phyloP scores from a whole-genome alignment of 805 yeast species.

The Phaffomyces antillensis region DNA sequence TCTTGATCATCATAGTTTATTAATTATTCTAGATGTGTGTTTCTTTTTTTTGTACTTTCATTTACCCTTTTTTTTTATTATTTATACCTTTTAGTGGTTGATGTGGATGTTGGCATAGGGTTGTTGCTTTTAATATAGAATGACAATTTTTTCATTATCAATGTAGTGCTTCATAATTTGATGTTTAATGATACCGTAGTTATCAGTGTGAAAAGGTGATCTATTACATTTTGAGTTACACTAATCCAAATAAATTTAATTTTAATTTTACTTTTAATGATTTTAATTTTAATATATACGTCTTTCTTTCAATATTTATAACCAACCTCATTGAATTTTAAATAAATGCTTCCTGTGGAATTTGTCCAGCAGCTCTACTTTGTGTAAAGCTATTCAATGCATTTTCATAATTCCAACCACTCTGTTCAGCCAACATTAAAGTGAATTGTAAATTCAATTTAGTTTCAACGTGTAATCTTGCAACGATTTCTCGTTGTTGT shows the following conservation, averaged over 20 bases:
- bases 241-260: neutral
- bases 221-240: no score
- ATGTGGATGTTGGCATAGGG: no score
- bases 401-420: constrained; percentile 69
- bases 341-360: constrained; percentile 24
- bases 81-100: no score
- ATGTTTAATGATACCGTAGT: no score
- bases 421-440: constrained; percentile 77
- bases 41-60: no score
- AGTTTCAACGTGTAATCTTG: constrained; percentile 63
- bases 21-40: no score
- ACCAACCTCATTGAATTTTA: neutral
- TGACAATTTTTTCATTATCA: no score
- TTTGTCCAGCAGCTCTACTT: constrained; percentile 32
- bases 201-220: no score
- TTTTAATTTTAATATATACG: neutral
- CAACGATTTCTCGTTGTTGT: constrained; percentile 61
- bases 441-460: constrained; percentile 74
- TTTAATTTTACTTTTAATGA: neutral
- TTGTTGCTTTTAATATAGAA: no score
- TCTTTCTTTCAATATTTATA: neutral
- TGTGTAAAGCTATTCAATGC: constrained; percentile 67
- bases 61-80: no score
- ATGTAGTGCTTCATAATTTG: no score
- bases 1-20: no score